A percentile compares a stretch with the other conserved stretches of the same genome.
Conservation (phyloP, 768 basidiomycete genomes). For the Ramaria sp. region DNA sequence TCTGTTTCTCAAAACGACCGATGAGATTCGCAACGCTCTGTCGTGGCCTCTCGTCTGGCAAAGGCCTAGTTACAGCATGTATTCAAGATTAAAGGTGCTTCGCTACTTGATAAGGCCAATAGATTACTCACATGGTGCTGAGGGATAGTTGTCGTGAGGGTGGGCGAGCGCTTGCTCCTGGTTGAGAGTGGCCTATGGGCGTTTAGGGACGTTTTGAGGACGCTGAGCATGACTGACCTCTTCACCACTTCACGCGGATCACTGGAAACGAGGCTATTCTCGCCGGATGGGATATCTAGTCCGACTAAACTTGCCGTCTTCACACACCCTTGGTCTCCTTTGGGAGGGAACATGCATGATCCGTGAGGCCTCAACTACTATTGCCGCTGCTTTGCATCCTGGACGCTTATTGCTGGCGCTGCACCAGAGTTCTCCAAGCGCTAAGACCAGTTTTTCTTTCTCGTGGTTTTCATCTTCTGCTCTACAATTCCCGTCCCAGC, state of each 20-base stretch:
- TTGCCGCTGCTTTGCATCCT: background rate
- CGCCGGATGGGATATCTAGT: background rate
- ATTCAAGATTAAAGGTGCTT: background rate
- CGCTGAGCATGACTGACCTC: background rate
- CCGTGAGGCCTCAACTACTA: constrained; percentile 39
- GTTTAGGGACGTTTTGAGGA: background rate
- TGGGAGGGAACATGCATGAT: constrained; percentile 69
- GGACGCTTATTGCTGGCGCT: background rate
- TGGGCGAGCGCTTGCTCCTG: background rate
- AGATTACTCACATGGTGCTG: background rate
- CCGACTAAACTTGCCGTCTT: constrained; percentile 37
- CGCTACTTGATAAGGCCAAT: background rate
- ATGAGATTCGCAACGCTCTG: constrained; percentile 86
- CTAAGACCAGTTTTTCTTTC: constrained; percentile 26
- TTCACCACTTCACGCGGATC: constrained; percentile 9
- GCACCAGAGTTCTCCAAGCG: constrained; percentile 23
- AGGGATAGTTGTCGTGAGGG: background rate
- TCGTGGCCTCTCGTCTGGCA: constrained; percentile 83
- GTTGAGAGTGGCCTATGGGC: background rate
- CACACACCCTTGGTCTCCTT: constrained; percentile 79
- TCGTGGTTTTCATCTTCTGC: constrained; percentile 45
- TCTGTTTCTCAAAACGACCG: constrained; percentile 77
- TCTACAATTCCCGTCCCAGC: constrained; percentile 68
- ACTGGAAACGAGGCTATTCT: constrained; percentile 4
- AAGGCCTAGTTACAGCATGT: constrained; percentile 39